Conservation (phyloP, 2,329 filamentous ascomycete genomes). For the Botryotinia convoluta region DNA sequence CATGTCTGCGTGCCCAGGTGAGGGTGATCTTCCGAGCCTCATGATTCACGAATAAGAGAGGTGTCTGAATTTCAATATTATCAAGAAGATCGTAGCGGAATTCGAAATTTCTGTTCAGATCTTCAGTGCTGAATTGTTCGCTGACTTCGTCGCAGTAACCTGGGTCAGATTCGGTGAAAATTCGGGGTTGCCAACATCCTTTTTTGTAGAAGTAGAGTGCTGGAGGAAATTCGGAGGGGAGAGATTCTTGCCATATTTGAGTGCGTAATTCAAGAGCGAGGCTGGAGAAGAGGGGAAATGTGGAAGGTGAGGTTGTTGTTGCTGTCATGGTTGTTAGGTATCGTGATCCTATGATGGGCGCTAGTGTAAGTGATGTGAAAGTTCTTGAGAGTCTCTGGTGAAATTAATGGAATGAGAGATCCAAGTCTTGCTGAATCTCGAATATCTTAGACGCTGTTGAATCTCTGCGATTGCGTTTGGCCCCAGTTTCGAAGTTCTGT, state of each 20-base stretch:
- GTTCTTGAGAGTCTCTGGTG: neutral
- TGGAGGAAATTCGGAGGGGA: neutral
- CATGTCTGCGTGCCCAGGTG: neutral
- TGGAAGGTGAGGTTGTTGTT: neutral
- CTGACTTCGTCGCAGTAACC: neutral
- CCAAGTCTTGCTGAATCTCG: neutral
- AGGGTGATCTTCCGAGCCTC: neutral
- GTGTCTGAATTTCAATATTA: neutral
- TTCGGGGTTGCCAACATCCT: slow-evolving; percentile 1
- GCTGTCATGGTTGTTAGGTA: neutral
- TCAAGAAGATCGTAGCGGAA: neutral
- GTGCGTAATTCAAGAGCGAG: neutral
- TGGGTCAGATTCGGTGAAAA: neutral
- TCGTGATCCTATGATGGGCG: neutral
- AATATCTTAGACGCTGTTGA: too few relatives aligned
- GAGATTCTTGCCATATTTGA: neutral
- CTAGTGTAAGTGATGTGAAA: neutral
- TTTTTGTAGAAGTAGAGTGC: neutral
- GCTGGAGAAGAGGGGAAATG: neutral
- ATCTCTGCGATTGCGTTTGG: neutral
- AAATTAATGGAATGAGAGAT: neutral
- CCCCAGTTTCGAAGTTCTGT: neutral
- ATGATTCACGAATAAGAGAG: neutral
- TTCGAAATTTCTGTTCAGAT: neutral
- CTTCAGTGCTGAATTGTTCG: neutral